Percentiles rank a stretch among this genome's conserved stretches.
These are phyloP conservation scores for Heterobasidion occidentale DNA, from an alignment of 1,284 basidiomycete species.

Conservation along the genomic window DNA sequence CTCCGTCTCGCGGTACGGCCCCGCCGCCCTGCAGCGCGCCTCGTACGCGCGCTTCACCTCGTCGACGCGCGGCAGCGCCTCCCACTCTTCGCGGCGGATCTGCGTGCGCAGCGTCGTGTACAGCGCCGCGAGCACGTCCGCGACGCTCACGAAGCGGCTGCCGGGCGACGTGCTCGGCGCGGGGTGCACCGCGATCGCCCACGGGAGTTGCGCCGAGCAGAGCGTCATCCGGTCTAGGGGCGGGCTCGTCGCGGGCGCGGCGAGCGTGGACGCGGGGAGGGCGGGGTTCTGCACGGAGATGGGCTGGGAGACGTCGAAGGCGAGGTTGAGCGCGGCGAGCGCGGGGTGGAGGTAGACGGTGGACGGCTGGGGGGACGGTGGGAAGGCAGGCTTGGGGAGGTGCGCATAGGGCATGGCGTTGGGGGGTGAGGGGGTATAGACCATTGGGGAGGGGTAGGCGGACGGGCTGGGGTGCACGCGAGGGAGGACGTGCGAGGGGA, in stretches of 20 bases:
- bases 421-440: constrained; percentile 1
- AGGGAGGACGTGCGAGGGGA: constrained; percentile 6
- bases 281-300: neutral
- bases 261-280: constrained; percentile 1
- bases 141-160: constrained; percentile 5
- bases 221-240: neutral
- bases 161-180: neutral
- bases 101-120: constrained; percentile 6
- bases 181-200: constrained; percentile 2
- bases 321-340: constrained; percentile 1
- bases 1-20: neutral
- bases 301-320: constrained; percentile 3
- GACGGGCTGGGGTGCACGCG: neutral
- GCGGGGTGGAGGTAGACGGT: constrained; percentile 1
- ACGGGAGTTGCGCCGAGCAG: constrained; percentile 3
- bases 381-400: neutral
- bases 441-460: neutral
- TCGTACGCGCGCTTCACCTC: constrained; percentile 1
- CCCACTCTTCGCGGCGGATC: constrained; percentile 3
- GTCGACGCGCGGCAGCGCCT: neutral
- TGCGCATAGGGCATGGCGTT: constrained; percentile 4
- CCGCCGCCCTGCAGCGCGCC: neutral
- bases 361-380: constrained; percentile 4
- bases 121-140: constrained; percentile 6
- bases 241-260: constrained; percentile 5